Conservation (phyloP, 495 filamentous ascomycete species). For the Filosporella fistucella region DNA sequence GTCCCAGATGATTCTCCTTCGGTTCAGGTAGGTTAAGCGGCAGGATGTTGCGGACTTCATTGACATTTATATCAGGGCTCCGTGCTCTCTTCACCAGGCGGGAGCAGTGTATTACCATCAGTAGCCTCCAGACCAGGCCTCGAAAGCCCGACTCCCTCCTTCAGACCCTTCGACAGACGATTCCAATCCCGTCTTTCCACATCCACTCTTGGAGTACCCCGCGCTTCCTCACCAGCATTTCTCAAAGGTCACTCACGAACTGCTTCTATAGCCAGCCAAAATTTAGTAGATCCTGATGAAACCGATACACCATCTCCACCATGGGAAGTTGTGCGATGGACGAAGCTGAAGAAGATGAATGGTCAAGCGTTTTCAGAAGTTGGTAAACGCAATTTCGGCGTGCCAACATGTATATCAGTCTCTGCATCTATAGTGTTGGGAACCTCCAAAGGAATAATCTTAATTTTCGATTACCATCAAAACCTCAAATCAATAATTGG, state of each 20-base stretch:
- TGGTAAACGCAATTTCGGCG: slow-evolving; percentile 87
- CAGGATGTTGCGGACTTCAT: background rate
- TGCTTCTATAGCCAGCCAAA: slow-evolving; percentile 56
- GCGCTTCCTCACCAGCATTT: slow-evolving; percentile 76
- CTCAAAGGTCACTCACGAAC: slow-evolving; percentile 71
- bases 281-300: slow-evolving; percentile 51
- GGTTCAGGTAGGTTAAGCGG: slow-evolving; percentile 57
- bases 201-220: slow-evolving; percentile 55
- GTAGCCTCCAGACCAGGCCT: slow-evolving; percentile 41
- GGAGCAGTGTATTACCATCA: slow-evolving; percentile 53
- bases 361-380: slow-evolving; percentile 91
- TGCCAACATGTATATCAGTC: slow-evolving; percentile 85
- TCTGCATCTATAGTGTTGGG: slow-evolving; percentile 88
- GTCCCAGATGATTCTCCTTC: slow-evolving; percentile 89
- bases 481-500: slow-evolving; percentile 90
- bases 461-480: slow-evolving; percentile 97
- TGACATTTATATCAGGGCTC: slow-evolving; percentile 59
- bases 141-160: slow-evolving; percentile 65
- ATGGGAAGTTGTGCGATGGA: slow-evolving; percentile 98
- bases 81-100: slow-evolving; percentile 62
- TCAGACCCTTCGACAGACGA: slow-evolving; percentile 88
- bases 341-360: slow-evolving; percentile 83
- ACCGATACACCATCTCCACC: slow-evolving; percentile 66
- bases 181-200: slow-evolving; percentile 79
- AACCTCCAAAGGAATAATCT: slow-evolving; percentile 87